Evolutionary conservation across 768 basidiomycete genomes (phyloP).

Genomic region (Xerocomus spinulosus): DNA sequence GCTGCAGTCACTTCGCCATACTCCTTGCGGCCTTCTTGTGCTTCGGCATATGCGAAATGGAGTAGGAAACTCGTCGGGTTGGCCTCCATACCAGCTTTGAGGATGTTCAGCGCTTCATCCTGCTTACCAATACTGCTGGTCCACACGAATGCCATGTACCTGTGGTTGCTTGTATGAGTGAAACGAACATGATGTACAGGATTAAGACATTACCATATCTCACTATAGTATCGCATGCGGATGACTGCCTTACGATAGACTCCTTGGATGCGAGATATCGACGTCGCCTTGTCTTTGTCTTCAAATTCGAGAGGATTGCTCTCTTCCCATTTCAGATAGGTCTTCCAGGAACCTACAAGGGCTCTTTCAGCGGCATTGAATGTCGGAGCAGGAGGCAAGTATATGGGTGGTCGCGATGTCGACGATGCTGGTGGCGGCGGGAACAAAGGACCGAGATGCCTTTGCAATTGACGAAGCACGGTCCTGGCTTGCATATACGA

Average conservation of each 20-base stretch:
- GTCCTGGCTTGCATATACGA: constrained; percentile 94
- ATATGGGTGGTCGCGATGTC: constrained; percentile 40
- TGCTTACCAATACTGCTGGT: constrained; percentile 65
- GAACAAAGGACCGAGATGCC: constrained; percentile 61
- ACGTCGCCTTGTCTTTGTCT: constrained; percentile 64
- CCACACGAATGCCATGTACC: constrained; percentile 91
- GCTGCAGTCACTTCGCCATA: constrained; percentile 62
- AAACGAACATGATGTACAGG: neutral
- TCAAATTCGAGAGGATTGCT: constrained; percentile 91
- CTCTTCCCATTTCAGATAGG: constrained; percentile 94
- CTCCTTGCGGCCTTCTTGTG: constrained; percentile 59
- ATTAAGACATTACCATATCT: constrained; percentile 68
- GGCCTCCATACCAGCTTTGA: constrained; percentile 83
- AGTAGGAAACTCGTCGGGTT: constrained; percentile 86
- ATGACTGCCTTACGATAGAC: constrained; percentile 88
- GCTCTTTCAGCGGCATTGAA: constrained; percentile 70
- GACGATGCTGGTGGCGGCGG: constrained; percentile 44
- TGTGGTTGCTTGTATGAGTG: constrained; percentile 30
- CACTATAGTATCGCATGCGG: constrained; percentile 90
- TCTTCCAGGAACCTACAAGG: constrained; percentile 83
- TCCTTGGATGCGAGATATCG: constrained; percentile 69
- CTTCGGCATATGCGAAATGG: constrained; percentile 85
- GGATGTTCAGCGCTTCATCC: constrained; percentile 77
- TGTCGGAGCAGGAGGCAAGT: constrained; percentile 66
- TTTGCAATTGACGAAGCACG: constrained; percentile 75